Conservation (phyloP, 1,139 yeast species). For the Yamadazyma pseudoaaseri region DNA sequence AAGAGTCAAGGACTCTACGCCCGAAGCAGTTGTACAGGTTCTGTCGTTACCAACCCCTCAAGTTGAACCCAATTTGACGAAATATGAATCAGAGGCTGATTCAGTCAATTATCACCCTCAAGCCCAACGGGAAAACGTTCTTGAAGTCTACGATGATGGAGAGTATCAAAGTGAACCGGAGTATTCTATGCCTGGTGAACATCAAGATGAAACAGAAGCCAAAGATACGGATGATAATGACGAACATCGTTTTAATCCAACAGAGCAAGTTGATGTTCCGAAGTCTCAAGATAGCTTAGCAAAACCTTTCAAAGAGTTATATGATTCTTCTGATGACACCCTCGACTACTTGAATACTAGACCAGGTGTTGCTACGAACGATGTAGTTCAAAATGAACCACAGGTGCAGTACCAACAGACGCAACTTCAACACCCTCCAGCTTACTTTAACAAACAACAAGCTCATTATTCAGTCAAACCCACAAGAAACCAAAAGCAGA, state of each 20-base stretch:
- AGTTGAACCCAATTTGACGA: slow-evolving; percentile 11
- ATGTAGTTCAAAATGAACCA: not conserved
- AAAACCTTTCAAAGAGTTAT: slow-evolving; percentile 13
- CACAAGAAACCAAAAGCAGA: no score
- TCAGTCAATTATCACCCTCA: slow-evolving; percentile 1
- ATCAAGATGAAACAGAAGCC: not conserved
- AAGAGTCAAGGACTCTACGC: not conserved
- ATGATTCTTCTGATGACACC: slow-evolving; percentile 14
- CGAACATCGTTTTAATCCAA: no score
- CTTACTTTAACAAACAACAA: no score
- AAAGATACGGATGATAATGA: not conserved
- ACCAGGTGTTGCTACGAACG: no score
- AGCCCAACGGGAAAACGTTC: not conserved
- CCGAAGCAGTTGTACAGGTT: not conserved
- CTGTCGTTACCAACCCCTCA: slow-evolving; percentile 3
- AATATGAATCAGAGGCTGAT: slow-evolving; percentile 2
- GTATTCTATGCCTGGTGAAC: not conserved
- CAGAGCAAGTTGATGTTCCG: no score
- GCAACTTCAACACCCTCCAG: no score
- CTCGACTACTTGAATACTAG: slow-evolving; percentile 6
- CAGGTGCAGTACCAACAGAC: no score
- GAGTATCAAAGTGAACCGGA: not conserved
- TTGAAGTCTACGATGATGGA: not conserved
- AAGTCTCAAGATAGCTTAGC: not conserved
- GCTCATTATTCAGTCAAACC: no score